Evolutionary conservation across 306 rosid genomes (phyloP).

Genomic region (Prosopis cineraria): DNA sequence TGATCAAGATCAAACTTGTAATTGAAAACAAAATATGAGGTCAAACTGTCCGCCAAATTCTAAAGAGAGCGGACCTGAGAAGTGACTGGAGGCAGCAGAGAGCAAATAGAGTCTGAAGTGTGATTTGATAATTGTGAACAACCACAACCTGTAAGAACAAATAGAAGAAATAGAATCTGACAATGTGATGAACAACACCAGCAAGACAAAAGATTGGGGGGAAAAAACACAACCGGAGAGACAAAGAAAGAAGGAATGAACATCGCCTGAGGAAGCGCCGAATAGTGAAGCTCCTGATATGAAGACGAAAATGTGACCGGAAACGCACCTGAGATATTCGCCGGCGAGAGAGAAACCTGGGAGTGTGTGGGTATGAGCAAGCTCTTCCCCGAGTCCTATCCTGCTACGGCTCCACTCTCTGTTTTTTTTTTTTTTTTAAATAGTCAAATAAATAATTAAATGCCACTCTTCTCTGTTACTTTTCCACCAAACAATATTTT

Average conservation of each 20-base stretch:
- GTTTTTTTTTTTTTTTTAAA: no score
- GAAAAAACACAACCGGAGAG: not conserved
- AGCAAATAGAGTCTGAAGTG: not conserved
- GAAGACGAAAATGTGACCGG: not conserved
- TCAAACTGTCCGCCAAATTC: not conserved
- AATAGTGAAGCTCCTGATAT: no score
- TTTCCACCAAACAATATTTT: no score
- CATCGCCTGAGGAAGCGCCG: not conserved
- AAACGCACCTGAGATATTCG: not conserved
- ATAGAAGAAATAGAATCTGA: not conserved
- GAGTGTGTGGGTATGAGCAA: not conserved
- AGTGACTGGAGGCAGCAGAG: not conserved
- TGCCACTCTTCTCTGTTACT: no score
- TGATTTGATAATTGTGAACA: not conserved
- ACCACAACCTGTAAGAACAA: not conserved
- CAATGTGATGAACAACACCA: not conserved
- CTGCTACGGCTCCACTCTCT: no score
- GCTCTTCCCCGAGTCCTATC: no score
- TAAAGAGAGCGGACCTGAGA: not conserved
- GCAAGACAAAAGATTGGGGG: not conserved
- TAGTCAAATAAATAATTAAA: no score
- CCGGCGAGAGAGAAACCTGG: slow-evolving; percentile 1
- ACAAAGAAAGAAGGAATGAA: not conserved
- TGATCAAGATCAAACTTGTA: not conserved
- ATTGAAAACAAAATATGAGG: not conserved